Conservation (phyloP, 257 asterid species). For the Striga asiatica region DNA sequence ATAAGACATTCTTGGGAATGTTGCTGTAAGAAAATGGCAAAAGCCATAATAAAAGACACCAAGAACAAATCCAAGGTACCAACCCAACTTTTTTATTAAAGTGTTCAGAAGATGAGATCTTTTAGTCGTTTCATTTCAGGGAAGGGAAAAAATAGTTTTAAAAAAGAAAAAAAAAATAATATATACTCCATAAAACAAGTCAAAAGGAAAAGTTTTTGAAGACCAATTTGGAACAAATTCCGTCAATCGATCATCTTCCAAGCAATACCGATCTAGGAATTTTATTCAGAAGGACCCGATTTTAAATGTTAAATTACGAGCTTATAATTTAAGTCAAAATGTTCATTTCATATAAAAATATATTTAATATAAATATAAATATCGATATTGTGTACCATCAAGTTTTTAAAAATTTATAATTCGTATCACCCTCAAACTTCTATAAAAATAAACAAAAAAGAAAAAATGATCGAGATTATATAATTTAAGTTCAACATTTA, state of each 20-base stretch:
- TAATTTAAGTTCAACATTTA: too few relatives aligned
- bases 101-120: slow-evolving; percentile 23
- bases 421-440: too few relatives aligned
- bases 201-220: background rate
- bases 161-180: background rate
- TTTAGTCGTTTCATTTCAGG: background rate
- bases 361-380: too few relatives aligned
- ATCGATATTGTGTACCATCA: too few relatives aligned
- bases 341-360: too few relatives aligned
- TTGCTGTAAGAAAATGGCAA: slow-evolving; percentile 25
- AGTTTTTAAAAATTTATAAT: too few relatives aligned
- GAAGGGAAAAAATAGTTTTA: background rate
- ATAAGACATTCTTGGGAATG: slow-evolving; percentile 40
- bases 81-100: slow-evolving; percentile 30
- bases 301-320: slow-evolving; percentile 18
- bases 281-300: background rate
- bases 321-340: too few relatives aligned
- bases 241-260: slow-evolving; percentile 19
- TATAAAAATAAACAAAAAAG: too few relatives aligned
- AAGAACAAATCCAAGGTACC: slow-evolving; percentile 57
- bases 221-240: slow-evolving; percentile 22
- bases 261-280: slow-evolving; percentile 21
- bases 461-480: too few relatives aligned
- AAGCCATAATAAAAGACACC: slow-evolving; percentile 40
- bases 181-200: too few relatives aligned